Evolutionary conservation across 2,329 filamentous ascomycete genomes (phyloP), one percentile per base, ranked within the genome.

Genomic region (Colletotrichum sp.): DNA sequence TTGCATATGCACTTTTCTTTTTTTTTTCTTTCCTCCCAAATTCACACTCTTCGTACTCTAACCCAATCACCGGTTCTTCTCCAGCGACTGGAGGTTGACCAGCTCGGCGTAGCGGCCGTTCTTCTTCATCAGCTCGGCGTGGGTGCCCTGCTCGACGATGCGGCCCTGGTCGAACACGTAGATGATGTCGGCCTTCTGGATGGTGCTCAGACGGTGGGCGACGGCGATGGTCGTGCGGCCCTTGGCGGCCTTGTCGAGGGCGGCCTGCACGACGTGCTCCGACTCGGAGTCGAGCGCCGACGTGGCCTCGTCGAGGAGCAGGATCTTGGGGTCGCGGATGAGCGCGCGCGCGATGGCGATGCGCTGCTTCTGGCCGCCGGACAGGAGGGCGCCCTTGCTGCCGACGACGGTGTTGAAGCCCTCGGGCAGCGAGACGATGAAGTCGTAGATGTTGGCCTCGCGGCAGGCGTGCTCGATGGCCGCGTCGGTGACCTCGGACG

Each of bases 121-220:
- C 82, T 88, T 89, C 78, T 88, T 89, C 90, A 94, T 92, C 80
- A 96, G 83, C 81, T 95, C 94, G 1, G 86, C 80, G 82, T 98
- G 96, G 10, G 92, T 95, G 7, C 96, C 96, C 79, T 91, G 90
- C 87, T 98, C 96, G 2, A 97, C 94, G 58, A 98, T 91, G 75
- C 92, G 90, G 9, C 96, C 97, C 80, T 95, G 93, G 83, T 98
- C 96, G 82, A 98, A 97, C n/a, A 98, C 96, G 78, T 97, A 98
- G 80, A 98, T 98, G 65, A 96, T 87, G 82, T 98, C 96, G 1
- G 96, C 96, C 83, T 97, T 96, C 83, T 98, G 96, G 76, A 98
- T 98, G 0, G 97, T 98, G 81, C 93, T 95, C 8, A 99, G 87
- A 28, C 97, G 90, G 85, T 99, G 96, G 5, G 97, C 97, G 2